Percentiles rank a stretch among this genome's conserved stretches.
Conservation (phyloP, 345 rosid genomes). For the Atalantia buxifolia region DNA sequence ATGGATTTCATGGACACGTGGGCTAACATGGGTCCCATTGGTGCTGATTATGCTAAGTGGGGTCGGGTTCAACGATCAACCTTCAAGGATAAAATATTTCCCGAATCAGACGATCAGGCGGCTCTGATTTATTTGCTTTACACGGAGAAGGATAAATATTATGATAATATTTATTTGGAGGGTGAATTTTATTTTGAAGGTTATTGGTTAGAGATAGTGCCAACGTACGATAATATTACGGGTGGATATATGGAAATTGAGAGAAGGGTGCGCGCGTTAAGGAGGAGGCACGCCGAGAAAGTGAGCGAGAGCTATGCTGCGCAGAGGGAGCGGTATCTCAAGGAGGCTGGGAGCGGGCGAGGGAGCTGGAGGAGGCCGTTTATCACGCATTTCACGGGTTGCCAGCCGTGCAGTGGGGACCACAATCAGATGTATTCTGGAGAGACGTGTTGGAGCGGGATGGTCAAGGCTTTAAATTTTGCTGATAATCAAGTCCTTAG, state of each 20-base stretch:
- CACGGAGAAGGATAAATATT: slow-evolving; percentile 45
- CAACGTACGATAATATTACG: slow-evolving; percentile 51
- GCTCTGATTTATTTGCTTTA: slow-evolving; percentile 62
- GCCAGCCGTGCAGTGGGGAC: slow-evolving; percentile 92
- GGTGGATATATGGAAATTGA: slow-evolving; percentile 52
- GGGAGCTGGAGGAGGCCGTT: slow-evolving; percentile 76
- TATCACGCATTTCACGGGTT: slow-evolving; percentile 89
- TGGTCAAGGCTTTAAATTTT: slow-evolving; percentile 84
- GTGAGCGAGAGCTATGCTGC: slow-evolving; percentile 74
- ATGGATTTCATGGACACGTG: slow-evolving; percentile 81
- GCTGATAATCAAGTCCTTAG: slow-evolving; percentile 94
- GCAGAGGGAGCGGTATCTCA: slow-evolving; percentile 49
- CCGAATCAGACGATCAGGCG: slow-evolving; percentile 89
- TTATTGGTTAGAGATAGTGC: slow-evolving; percentile 68
- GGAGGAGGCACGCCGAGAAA: slow-evolving; percentile 87
- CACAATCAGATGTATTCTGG: slow-evolving; percentile 74
- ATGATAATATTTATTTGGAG: slow-evolving; percentile 67
- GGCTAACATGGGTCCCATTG: slow-evolving; percentile 74
- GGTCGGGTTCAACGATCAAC: slow-evolving; percentile 61
- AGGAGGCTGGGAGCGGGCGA: slow-evolving; percentile 47
- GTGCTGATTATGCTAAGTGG: slow-evolving; percentile 57
- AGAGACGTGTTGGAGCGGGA: slow-evolving; percentile 69
- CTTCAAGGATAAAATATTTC: slow-evolving; percentile 80
- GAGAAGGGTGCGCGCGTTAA: slow-evolving; percentile 31
- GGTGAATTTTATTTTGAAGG: slow-evolving; percentile 70